Evolutionary conservation across 495 filamentous ascomycete species (phyloP), one percentile per base, ranked within the genome.

Genomic region (Platismatia glauca): DNA sequence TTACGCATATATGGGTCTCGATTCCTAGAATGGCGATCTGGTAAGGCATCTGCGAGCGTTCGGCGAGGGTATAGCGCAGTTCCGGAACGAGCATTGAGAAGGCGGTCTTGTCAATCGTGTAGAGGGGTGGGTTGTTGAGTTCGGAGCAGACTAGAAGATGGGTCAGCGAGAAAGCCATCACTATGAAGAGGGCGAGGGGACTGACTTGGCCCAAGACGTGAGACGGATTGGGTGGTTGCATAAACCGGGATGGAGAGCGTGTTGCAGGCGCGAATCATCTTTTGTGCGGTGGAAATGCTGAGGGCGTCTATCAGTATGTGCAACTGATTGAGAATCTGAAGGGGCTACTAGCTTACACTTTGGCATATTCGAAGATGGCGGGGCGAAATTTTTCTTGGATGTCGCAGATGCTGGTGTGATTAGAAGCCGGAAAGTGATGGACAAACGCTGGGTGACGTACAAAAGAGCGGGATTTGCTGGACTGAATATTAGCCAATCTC

Each of bases 1-100:
- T 90, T 4, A 98, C 85, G 75, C 94, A 98, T 70, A 98, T 93
- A 72, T 98, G 94, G 31, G 82, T 81, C 74, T 98, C 94, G 69
- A 98, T 95, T 13, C 94, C 94, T 8, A 95, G 86, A 58, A 93
- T 79, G 15, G 80, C 85, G 27, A 89, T 73, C 58, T 69, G 74
- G 50, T 41, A 66, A 44, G 37, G 56, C 37, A 63, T 34, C 63
- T 63, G 61, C 64, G 58, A 56, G 57, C 61, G 65, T 41, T 60
- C 66, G 24, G 55, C 43, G 37, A 77, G 67, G 3, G 72, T 56
- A 7, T 72, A 69, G 20, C 69, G 72, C 33, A 84, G 73, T 24
- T 81, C 77, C 0, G 76, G 74, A 0, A 78, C 71, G 41, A 87
- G 73, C 94, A 98, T 98, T 64, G 85, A 89, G 79, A 97, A 98